Evolutionary conservation across 306 rosid genomes (phyloP), one percentile per base, ranked within the genome.

Genomic region (Clitoria ternatea): DNA sequence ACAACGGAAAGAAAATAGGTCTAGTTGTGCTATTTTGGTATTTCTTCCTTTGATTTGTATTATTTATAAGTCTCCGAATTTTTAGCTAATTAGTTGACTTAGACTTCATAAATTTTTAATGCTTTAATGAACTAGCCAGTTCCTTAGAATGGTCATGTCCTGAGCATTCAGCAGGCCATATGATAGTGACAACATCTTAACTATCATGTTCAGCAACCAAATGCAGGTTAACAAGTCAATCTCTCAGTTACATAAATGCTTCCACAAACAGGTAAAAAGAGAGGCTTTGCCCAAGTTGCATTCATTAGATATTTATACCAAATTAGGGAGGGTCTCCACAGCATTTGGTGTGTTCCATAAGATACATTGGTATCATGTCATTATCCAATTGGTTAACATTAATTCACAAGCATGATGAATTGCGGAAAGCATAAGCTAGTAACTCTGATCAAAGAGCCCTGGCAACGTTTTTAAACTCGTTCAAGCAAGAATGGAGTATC

Each of bases 401-500:
- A 19, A 48, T 39, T 64, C 45, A 57, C 47, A 47, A 17, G 57
- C 40, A 20, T 14, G 26, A 42, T 14, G 17, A 20, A 35, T 68
- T 73, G 33, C 49, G 17, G 36, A 24, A 61, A 56, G 64, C 43
- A 27, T 26, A 47, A 63, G 61, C 36, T 13, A 4, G 69, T 61
- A 49, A 49, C 56, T 35, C 59, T 11, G 26, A 56, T 88, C 85
- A 90, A 49, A 89, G 96, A 7, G 92, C 75, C 53, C 76, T 85
- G 77, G 96, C 89, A 72, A 94, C 81, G 40, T 45, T 81, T 80
- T 84, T 94, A 62, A 94, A 94, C 81, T 94, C 97, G 20, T 79
- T 86, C 91, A 94, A 84, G 81, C 98, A 90, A 68, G 97, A 82
- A 17, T 84, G 89, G 33, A 94, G 96, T 36, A 75, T 83, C 84